Evolutionary conservation across 2,329 filamentous ascomycete genomes (phyloP).

Genomic region (Trichoderma afroharzianum): DNA sequence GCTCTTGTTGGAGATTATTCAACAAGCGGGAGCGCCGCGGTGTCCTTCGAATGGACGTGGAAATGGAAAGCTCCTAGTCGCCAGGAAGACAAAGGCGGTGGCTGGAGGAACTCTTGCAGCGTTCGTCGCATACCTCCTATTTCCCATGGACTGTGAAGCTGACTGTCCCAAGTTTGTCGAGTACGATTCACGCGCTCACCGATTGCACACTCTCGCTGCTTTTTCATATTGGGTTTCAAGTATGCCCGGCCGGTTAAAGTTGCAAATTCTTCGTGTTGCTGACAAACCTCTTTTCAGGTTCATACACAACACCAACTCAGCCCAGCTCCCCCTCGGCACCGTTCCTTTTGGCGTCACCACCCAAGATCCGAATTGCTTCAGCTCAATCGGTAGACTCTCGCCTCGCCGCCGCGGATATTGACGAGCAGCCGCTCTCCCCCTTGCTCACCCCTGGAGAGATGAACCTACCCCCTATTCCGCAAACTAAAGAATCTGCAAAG

Average conservation of each 20-base stretch:
- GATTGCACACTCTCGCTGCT: slow-evolving; percentile 79
- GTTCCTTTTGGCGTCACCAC: slow-evolving; percentile 69
- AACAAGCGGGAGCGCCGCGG: slow-evolving; percentile 76
- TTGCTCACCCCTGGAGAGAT: slow-evolving; percentile 38
- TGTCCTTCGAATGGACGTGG: slow-evolving; percentile 94
- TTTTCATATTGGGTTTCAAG: slow-evolving; percentile 96
- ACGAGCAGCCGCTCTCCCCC: slow-evolving; percentile 57
- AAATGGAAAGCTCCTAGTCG: slow-evolving; percentile 89
- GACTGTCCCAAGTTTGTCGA: slow-evolving; percentile 71
- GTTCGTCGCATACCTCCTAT: slow-evolving; percentile 43
- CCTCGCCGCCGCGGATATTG: slow-evolving; percentile 56
- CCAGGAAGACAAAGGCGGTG: slow-evolving; percentile 77
- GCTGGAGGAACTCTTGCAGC: slow-evolving; percentile 95
- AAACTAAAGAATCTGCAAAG: slow-evolving; percentile 58
- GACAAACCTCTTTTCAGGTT: slow-evolving; percentile 7
- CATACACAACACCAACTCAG: slow-evolving; percentile 39
- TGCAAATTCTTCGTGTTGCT: slow-evolving; percentile 21
- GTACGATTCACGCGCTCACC: slow-evolving; percentile 90
- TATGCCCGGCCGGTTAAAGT: slow-evolving; percentile 36
- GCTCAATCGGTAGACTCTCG: slow-evolving; percentile 82
- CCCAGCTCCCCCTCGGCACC: slow-evolving; percentile 67
- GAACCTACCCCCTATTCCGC: slow-evolving; percentile 25
- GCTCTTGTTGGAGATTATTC: slow-evolving; percentile 89
- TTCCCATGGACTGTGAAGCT: slow-evolving; percentile 20
- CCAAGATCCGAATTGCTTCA: slow-evolving; percentile 79